phyloP scores from a whole-genome alignment of 352 stramenopile species.

The Globisporangium uncinulatum region DNA sequence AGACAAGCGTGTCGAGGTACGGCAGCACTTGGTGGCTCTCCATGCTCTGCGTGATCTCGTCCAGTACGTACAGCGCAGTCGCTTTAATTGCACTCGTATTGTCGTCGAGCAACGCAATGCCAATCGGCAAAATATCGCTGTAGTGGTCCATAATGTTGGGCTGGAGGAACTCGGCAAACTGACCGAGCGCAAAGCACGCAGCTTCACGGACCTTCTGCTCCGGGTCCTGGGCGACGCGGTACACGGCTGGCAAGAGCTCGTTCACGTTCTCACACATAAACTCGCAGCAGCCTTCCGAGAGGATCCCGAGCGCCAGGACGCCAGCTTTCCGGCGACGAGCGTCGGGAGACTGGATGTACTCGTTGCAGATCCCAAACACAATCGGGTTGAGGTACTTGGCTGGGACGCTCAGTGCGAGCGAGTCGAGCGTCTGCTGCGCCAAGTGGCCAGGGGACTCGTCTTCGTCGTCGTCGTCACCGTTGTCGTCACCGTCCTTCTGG shows the following conservation, averaged over 20 bases:
- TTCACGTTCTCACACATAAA: conserved; percentile 93
- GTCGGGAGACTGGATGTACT: conserved; percentile 89
- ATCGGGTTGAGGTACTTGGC: conserved; percentile 80
- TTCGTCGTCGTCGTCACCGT: conserved; percentile 77
- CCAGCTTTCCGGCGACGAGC: conserved; percentile 93
- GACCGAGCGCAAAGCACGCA: conserved; percentile 96
- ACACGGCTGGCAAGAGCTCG: conserved; percentile 91
- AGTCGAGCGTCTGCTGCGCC: conserved; percentile 83
- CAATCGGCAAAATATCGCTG: conserved; percentile 94
- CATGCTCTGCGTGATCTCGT: conserved; percentile 99
- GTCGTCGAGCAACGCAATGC: conserved; percentile 95
- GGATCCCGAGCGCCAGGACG: conserved; percentile 94
- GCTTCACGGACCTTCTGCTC: conserved; percentile 95
- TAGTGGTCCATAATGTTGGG: conserved; percentile 95
- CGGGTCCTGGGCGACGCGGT: conserved; percentile 85
- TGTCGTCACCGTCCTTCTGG: conserved; percentile 34
- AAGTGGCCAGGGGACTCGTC: conserved; percentile 77
- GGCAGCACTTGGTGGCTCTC: conserved; percentile 93
- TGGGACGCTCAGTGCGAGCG: conserved; percentile 69
- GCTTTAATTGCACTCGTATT: conserved; percentile 91
- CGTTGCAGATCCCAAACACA: conserved; percentile 72
- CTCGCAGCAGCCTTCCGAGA: conserved; percentile 95
- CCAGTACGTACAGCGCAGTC: conserved; percentile 96
- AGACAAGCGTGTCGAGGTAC: conserved; percentile 93
- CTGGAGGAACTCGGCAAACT: conserved; percentile 98